These are phyloP conservation scores for Aspergillus asperescens DNA, from an alignment of 495 filamentous ascomycete genomes.

Conservation along the genomic window DNA sequence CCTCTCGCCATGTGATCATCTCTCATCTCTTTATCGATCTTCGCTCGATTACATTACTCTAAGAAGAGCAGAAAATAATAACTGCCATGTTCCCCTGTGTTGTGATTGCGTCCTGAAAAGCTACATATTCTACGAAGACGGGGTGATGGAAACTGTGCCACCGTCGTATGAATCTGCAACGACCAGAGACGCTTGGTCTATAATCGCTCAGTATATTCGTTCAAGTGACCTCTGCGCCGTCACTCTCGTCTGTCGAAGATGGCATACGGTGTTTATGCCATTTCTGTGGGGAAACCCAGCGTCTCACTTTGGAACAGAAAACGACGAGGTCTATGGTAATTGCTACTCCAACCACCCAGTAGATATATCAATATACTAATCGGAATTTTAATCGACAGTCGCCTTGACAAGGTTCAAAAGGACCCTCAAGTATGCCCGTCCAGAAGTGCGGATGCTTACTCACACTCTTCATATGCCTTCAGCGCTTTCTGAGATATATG, in stretches of 20 bases:
- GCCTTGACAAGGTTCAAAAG: conserved; percentile 60
- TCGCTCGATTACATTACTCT: not conserved
- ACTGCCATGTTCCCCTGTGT: not conserved
- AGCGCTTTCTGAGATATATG: conserved; percentile 61
- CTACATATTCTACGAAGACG: not conserved
- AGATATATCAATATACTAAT: conserved; percentile 1
- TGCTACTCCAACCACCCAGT: not conserved
- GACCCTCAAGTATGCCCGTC: conserved; percentile 50
- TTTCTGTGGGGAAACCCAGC: conserved; percentile 64
- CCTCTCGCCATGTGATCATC: not conserved
- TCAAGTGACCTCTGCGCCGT: conserved; percentile 55
- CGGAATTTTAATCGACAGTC: conserved; percentile 32
- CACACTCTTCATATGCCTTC: conserved; percentile 66
- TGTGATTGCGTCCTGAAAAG: not conserved
- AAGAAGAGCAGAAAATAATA: not conserved
- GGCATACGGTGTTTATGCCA: conserved; percentile 57
- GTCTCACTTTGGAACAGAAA: conserved; percentile 57
- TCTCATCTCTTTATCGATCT: not conserved
- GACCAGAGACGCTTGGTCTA: conserved; percentile 54
- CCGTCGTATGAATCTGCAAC: conserved; percentile 58
- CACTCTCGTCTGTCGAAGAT: conserved; percentile 52
- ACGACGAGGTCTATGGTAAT: conserved; percentile 58
- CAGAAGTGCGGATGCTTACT: conserved; percentile 50
- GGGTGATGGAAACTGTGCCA: conserved; percentile 48
- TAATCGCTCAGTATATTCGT: conserved; percentile 57